A percentile compares a stretch with the other conserved stretches of the same genome.
phyloP scores from a whole-genome alignment of 176 grass and related monocot species.

The Oryza nivara region DNA sequence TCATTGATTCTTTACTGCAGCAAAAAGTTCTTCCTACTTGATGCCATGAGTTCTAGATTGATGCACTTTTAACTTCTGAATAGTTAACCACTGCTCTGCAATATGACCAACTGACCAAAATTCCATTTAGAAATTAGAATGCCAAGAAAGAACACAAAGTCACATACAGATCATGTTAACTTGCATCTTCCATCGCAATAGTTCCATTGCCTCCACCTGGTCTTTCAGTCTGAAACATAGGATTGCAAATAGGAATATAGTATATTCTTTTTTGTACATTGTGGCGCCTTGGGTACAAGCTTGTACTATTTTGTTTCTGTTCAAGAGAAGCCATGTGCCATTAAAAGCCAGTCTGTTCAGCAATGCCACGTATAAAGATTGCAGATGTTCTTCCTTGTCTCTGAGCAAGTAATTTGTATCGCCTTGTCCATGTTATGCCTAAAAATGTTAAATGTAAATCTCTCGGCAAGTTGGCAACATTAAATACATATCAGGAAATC shows the following conservation, averaged over 20 bases:
- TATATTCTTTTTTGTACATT: background rate
- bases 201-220: background rate
- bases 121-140: background rate
- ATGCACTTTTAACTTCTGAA: conserved; percentile 10
- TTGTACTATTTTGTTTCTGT: background rate
- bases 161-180: background rate
- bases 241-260: background rate
- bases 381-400: background rate
- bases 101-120: background rate
- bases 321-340: conserved; percentile 4
- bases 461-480: background rate
- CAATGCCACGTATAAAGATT: background rate
- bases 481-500: background rate
- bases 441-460: background rate
- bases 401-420: background rate
- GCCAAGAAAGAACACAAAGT: conserved; percentile 14
- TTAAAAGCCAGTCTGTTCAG: background rate
- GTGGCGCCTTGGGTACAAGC: background rate
- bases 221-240: background rate
- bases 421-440: background rate
- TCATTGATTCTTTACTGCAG: background rate
- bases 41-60: background rate
- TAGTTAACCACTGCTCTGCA: background rate
- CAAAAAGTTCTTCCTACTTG: background rate
- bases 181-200: background rate